phyloP scores from a whole-genome alignment of 371 early-diverging fungal species.

The Rhizopus microsporus region DNA sequence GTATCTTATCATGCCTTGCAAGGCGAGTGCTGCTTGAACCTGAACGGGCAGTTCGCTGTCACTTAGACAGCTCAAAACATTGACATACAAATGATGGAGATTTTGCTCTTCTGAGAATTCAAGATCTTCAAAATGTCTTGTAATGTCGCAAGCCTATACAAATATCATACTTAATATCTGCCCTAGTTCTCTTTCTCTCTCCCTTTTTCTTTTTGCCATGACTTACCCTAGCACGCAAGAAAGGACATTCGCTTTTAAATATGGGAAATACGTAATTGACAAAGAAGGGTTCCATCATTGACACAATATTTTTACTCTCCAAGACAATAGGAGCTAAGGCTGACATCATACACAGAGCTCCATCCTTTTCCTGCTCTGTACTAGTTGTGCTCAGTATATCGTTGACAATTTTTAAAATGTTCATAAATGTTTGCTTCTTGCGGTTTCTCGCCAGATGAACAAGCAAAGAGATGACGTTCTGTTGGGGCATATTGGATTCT shows the following conservation, averaged over 20 bases:
- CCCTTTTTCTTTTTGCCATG: neutral
- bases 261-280: constrained; percentile 87
- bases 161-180: neutral
- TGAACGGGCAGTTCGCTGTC: constrained; percentile 85
- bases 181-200: neutral
- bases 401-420: constrained; percentile 78
- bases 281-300: constrained; percentile 80
- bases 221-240: constrained; percentile 69
- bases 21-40: constrained; percentile 78
- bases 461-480: constrained; percentile 74
- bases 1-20: constrained; percentile 77
- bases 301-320: neutral
- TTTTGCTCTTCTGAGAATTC: constrained; percentile 50
- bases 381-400: constrained; percentile 55
- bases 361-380: constrained; percentile 75
- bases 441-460: constrained; percentile 76
- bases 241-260: constrained; percentile 77
- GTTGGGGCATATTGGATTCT: constrained; percentile 74
- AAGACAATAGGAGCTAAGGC: constrained; percentile 44
- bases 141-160: constrained; percentile 36
- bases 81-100: constrained; percentile 58
- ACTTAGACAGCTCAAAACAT: constrained; percentile 65
- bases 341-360: constrained; percentile 85
- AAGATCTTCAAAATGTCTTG: constrained; percentile 42
- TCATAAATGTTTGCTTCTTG: constrained; percentile 76